These are phyloP conservation scores for Gleditsia sinensis DNA, from an alignment of 306 rosid genomes.

Conservation along the genomic window DNA sequence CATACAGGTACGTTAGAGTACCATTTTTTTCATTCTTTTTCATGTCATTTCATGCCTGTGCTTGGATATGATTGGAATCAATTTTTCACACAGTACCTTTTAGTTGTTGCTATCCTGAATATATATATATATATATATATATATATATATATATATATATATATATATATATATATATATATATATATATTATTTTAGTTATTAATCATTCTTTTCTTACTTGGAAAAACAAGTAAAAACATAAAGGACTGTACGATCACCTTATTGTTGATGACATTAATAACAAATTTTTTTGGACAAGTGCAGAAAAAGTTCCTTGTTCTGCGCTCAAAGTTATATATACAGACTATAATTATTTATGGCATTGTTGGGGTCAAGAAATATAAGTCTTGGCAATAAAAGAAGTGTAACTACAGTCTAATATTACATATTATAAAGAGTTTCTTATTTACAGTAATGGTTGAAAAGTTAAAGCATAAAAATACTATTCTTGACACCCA, in stretches of 20 bases:
- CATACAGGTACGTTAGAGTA: conserved; percentile 64
- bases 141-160: too few species aligned
- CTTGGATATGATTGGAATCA: not conserved
- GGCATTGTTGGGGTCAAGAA: not conserved
- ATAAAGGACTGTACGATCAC: not conserved
- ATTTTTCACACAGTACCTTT: not conserved
- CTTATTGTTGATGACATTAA: not conserved
- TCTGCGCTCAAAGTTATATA: not conserved
- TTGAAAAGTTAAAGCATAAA: not conserved
- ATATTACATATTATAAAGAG: not conserved
- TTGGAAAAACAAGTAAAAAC: not conserved
- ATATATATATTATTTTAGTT: not conserved
- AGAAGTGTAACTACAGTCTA: too few species aligned
- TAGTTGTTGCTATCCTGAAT: not conserved
- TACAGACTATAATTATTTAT: not conserved
- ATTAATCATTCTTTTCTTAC: not conserved
- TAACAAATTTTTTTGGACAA: not conserved
- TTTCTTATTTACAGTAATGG: not conserved
- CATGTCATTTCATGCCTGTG: not conserved
- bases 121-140: too few species aligned
- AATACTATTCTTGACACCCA: not conserved
- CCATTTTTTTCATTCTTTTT: conserved; percentile 1
- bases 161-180: too few species aligned
- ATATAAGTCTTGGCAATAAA: not conserved
- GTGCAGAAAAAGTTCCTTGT: not conserved